Evolutionary conservation across 192 early-diverging fungal genomes (phyloP), one percentile per base, ranked within the genome.

Genomic region (Borealophlyctis nickersoniae): DNA sequence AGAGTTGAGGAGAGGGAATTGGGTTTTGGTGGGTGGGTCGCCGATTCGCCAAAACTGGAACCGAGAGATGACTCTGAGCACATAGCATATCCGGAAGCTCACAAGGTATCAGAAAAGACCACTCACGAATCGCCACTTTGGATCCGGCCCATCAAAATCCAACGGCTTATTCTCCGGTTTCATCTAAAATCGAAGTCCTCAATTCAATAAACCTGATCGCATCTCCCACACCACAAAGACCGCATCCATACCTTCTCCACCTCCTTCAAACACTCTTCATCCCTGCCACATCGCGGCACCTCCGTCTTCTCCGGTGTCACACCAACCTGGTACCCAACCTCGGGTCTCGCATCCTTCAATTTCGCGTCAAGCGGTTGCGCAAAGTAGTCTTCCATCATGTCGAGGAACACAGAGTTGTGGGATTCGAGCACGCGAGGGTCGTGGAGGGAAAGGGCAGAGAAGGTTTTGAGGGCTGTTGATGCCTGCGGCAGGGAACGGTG

Each of bases 321-420:
- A 14, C 88, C 73, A 29, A 77, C 79, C 52, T 81, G 73, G 69
- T 73, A 81, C 3, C 62, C 63, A 29, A 76, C 56, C n/a, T 88
- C 79, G 39, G 86, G 83, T 26, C 85, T 77, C 14, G 74, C 76
- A 75, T 89, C 88, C 54, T 71, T 66, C 54, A 86, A 63, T 73
- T 88, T 88, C 63, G 67, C 74, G 36, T 86, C 84, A 30, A 60
- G 57, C 5, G 77, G 73, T 69, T 89, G 88, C 48, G 63, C 71
- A 67, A 85, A 89, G 71, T 89, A 89, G 63, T 83, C 86, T 66
- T 89, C 88, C 67, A 89, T 72, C 62, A 82, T 73, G 75, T 89
- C 81, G 11, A 81, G 58, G 66, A 82, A 87, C 13, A 52, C 48
- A n/a, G 56, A 22, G 70, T 76, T 79, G 49, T 77, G 63, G 24